phyloP scores from a whole-genome alignment of 768 basidiomycete genomes.

The Nevesoporus exiguus region DNA sequence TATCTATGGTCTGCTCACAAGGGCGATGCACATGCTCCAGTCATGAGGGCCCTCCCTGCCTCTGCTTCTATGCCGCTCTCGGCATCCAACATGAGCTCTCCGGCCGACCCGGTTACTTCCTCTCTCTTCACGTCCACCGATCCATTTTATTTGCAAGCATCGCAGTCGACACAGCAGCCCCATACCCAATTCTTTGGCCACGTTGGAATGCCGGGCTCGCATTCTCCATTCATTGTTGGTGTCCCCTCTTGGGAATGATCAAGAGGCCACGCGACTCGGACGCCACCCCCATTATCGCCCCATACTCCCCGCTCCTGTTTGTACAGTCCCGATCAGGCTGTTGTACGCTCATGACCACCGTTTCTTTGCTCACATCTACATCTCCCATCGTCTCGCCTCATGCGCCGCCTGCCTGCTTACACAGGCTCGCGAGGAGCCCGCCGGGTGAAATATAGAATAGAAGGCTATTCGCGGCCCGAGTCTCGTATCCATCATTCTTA shows the following conservation, averaged over 20 bases:
- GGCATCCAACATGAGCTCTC: slow-evolving; percentile 12
- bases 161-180: slow-evolving; percentile 36
- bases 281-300: not conserved
- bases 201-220: slow-evolving; percentile 35
- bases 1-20: slow-evolving; percentile 25
- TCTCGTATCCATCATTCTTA: not conserved
- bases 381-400: slow-evolving; percentile 7
- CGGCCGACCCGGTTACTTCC: slow-evolving; percentile 23
- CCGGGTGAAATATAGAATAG: slow-evolving; percentile 14
- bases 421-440: not conserved
- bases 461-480: not conserved
- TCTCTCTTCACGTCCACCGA: slow-evolving; percentile 45
- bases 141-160: slow-evolving; percentile 47
- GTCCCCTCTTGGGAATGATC: slow-evolving; percentile 27
- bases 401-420: not conserved
- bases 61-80: slow-evolving; percentile 16
- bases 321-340: slow-evolving; percentile 7
- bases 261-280: not conserved
- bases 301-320: not conserved
- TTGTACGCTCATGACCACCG: slow-evolving; percentile 12
- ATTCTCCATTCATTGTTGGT: slow-evolving; percentile 38
- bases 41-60: slow-evolving; percentile 23
- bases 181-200: slow-evolving; percentile 36
- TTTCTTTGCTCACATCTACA: not conserved
- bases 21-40: slow-evolving; percentile 11